phyloP scores from a whole-genome alignment of 1,139 yeast genomes.

The Saccharomyces hybrid region DNA sequence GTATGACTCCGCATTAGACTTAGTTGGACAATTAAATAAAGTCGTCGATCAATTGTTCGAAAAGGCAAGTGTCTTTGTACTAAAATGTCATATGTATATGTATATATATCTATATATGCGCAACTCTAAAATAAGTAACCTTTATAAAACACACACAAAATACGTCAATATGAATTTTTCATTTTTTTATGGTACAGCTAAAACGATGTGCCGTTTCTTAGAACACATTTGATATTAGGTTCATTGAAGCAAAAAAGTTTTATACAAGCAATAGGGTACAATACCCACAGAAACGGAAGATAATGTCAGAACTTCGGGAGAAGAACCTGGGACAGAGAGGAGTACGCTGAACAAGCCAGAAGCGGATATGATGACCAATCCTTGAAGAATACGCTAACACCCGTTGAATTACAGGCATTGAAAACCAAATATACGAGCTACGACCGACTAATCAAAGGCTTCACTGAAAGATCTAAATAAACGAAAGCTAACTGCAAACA shows the following conservation, averaged over 20 bases:
- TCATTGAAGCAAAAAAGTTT: neutral
- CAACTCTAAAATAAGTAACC: neutral
- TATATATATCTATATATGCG: neutral
- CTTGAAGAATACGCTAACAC: constrained; percentile 10
- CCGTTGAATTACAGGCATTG: constrained; percentile 15
- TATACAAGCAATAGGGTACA: neutral
- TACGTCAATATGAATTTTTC: neutral
- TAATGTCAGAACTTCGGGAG: constrained; percentile 45
- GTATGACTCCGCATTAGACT: constrained; percentile 79
- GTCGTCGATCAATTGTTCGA: constrained; percentile 90
- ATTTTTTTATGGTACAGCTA: neutral
- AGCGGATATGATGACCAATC: constrained; percentile 7
- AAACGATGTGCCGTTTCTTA: neutral
- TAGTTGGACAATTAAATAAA: constrained; percentile 76
- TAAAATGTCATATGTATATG: constrained; percentile 22
- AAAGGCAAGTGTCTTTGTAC: constrained; percentile 75
- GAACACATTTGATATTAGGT: neutral
- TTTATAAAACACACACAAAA: neutral
- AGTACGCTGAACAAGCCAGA: constrained; percentile 46
- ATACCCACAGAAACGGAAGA: neutral
- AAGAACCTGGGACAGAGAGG: constrained; percentile 62
- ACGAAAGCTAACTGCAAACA: constrained; percentile 39
- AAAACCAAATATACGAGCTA: constrained; percentile 24
- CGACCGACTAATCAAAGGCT: constrained; percentile 27
- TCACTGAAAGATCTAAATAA: constrained; percentile 40